Base-by-base conservation (phyloP, 108 stramenopile genomes). In the Stephanodiscus minutulus region DNA sequence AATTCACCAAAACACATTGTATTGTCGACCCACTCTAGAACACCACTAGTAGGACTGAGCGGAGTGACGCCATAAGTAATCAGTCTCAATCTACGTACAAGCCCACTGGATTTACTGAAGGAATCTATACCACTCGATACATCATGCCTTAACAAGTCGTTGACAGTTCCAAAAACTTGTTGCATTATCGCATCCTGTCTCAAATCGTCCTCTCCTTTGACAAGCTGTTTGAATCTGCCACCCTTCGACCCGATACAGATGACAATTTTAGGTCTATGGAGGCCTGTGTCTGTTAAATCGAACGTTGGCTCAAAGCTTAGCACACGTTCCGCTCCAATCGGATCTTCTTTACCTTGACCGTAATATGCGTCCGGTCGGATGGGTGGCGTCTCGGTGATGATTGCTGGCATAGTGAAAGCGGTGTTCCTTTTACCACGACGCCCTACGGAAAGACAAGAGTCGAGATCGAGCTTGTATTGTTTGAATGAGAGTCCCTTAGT, bases 111-210 rank as follows among this genome's bases (percentile, higher is more conserved):
- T 35, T 35, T 1, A 28, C 64, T 46, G n/a, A 60, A 20, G 1
- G 65, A 57, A 31, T 58, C 60, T 50, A 36, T 65, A 20, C 73
- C 68, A 31, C 66, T 39, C 2, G 66, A 46, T 13, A 61, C 74
- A 53, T 79, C 63, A 21, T 70, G 67, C 41, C 56, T 62, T 50
- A 99, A 81, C 56, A 98, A 84, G 25, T 72, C 76, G 62, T 99
- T 98, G 27, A 98, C 86, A 25, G 90, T 86, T 33, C 72, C 85
- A 66, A 99, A 98, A 29, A 98, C 94, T 87, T 98, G 98, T 62
- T 90, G 73, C 96, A 98, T 98, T 10, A 99, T 90, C 0, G 98
- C 98, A 84, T 99, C 99, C 73, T 98, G 96, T 11, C 98, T 87
- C 7, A 97, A 83, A 64, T 98, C 98, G 67, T 99, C 98, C 63